These are phyloP conservation scores for Danielia reshetovae DNA, from an alignment of 805 yeast species.

Conservation along the genomic window DNA sequence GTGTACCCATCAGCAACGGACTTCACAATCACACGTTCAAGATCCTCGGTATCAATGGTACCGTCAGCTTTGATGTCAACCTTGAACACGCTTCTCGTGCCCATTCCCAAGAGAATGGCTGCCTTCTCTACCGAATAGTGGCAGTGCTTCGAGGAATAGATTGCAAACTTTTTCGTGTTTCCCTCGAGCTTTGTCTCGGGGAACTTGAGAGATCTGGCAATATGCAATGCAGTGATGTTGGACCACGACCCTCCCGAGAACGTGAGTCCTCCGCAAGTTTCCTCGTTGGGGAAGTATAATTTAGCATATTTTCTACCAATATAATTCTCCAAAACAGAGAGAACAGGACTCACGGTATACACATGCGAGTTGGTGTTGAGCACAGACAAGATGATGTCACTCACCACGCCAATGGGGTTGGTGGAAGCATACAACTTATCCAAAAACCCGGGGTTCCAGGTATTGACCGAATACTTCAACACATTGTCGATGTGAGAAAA, in stretches of 20 bases:
- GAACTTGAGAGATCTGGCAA: constrained; percentile 61
- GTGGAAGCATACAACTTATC: constrained; percentile 85
- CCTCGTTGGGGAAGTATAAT: constrained; percentile 47
- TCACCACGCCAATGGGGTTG: constrained; percentile 75
- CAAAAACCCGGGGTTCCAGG: constrained; percentile 85
- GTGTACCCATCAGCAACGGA: constrained; percentile 54
- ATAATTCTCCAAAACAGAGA: constrained; percentile 69
- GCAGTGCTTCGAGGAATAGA: constrained; percentile 67
- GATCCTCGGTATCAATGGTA: constrained; percentile 45
- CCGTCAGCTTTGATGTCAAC: constrained; percentile 57
- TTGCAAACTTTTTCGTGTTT: constrained; percentile 54
- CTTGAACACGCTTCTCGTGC: constrained; percentile 58
- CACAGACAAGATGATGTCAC: constrained; percentile 64
- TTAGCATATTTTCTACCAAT: constrained; percentile 66
- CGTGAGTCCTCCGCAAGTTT: constrained; percentile 73
- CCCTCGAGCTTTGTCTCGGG: constrained; percentile 72
- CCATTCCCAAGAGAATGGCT: constrained; percentile 72
- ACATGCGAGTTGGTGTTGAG: constrained; percentile 85
- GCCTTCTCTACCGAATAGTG: constrained; percentile 82
- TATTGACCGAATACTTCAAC: constrained; percentile 65
- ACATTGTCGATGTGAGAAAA: constrained; percentile 50
- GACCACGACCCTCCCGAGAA: constrained; percentile 89
- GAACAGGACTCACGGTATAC: constrained; percentile 77
- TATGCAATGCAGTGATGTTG: constrained; percentile 71
- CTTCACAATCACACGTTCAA: constrained; percentile 42